Conservation (phyloP, 129 eudicot genomes). For the Gnaphalium uliginosum region DNA sequence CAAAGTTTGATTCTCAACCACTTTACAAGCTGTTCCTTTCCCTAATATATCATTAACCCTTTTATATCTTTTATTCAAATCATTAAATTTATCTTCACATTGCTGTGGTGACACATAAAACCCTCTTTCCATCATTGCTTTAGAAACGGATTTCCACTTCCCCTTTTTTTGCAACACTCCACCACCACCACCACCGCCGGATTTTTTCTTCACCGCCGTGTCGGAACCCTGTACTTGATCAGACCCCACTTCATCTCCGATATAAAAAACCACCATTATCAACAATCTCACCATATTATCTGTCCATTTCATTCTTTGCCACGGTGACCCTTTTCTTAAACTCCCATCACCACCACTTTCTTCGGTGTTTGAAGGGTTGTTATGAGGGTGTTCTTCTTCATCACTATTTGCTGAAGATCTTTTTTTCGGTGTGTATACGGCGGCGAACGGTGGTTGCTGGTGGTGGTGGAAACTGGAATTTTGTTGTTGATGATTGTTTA, state of each 20-base stretch:
- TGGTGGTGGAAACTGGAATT: slow-evolving; percentile 42
- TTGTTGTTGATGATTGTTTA: slow-evolving; percentile 42
- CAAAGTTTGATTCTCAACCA: slow-evolving; percentile 85
- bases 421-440: slow-evolving; percentile 42
- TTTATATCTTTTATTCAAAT: slow-evolving; percentile 89
- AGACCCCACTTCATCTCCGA: slow-evolving; percentile 71
- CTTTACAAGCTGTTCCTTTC: slow-evolving; percentile 74
- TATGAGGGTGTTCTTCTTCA: slow-evolving; percentile 63
- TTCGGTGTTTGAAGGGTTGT: slow-evolving; percentile 38
- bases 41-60: slow-evolving; percentile 93
- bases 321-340: slow-evolving; percentile 59
- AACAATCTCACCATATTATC: slow-evolving; percentile 80
- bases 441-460: slow-evolving; percentile 49
- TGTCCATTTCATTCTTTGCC: slow-evolving; percentile 99
- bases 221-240: slow-evolving; percentile 45
- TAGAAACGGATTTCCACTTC: slow-evolving; percentile 94
- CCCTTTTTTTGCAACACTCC: slow-evolving; percentile 90
- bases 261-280: slow-evolving; percentile 73
- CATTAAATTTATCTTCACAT: slow-evolving; percentile 93
- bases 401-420: slow-evolving; percentile 59
- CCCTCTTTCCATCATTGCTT: slow-evolving; percentile 94
- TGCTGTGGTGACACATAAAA: slow-evolving; percentile 93
- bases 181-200: slow-evolving; percentile 44
- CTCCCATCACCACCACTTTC: slow-evolving; percentile 55
- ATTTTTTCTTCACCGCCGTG: slow-evolving; percentile 47